Evolutionary conservation across 768 basidiomycete genomes (phyloP).

Genomic region (Mycena chlorophos): DNA sequence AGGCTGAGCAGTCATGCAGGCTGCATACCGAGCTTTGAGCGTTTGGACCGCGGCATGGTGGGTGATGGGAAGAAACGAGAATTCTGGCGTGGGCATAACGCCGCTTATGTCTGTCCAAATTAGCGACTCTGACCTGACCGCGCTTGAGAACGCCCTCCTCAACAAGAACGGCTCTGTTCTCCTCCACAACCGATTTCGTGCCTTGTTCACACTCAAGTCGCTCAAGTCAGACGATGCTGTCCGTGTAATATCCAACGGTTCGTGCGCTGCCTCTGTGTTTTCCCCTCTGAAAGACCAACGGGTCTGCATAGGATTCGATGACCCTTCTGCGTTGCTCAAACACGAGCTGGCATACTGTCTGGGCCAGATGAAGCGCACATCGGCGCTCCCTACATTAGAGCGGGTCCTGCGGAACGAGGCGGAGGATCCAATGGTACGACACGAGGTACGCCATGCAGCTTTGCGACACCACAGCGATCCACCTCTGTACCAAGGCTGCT

Average conservation of each 20-base stretch:
- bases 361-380: conserved; percentile 78
- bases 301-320: conserved; percentile 64
- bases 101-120: conserved; percentile 29
- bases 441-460: conserved; percentile 66
- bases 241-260: conserved; percentile 82
- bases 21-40: conserved; percentile 79
- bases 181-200: conserved; percentile 85
- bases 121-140: conserved; percentile 54
- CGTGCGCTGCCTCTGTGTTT: conserved; percentile 2
- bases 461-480: conserved; percentile 9
- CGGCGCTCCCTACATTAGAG: conserved; percentile 80
- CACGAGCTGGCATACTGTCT: conserved; percentile 98
- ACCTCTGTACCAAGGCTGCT: conserved; percentile 66
- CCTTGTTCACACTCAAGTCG: conserved; percentile 89
- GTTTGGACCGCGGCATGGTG: conserved; percentile 87
- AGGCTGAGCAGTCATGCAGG: conserved; percentile 2
- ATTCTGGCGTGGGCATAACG: conserved; percentile 45
- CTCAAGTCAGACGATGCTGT: conserved; percentile 79
- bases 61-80: conserved; percentile 30
- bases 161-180: conserved; percentile 71
- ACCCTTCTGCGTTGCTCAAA: conserved; percentile 87
- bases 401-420: conserved; percentile 64
- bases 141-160: conserved; percentile 75
- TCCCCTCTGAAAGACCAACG: conserved; percentile 8
- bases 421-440: conserved; percentile 95